Evolutionary conservation across 768 basidiomycete species (phyloP), one percentile per base, ranked within the genome.

Genomic region (Auricularia sp.): DNA sequence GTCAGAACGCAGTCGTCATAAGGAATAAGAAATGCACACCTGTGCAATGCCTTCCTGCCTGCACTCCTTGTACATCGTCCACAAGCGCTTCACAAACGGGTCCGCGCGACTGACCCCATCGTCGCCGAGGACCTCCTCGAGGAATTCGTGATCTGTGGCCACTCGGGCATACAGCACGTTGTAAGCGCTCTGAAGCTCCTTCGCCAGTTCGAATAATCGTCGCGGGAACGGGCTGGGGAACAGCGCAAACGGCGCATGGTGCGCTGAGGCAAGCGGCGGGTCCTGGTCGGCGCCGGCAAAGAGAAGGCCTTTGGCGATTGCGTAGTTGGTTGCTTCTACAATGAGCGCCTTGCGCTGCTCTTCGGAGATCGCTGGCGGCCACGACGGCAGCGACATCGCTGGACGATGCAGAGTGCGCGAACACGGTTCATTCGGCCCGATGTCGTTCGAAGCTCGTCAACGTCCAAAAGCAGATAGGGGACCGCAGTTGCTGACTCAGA

Each of bases 231-330:
- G 92, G 0, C 92, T 85, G 1, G 97, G 96, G 68, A 94, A 83
- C 47, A 99, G 79, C 0, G 95, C 83, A 67, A 98, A 77, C 0
- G 97, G 97, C 0, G 94, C 95, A 72, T 97, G 91, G 68, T 95
- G 91, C 0, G 86, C 87, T n/a, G 87, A 84, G 56, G 76, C 69
- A 33, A 77, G 70, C 1, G 84, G 77, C 64, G 85, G 82, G 64
- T 72, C 53, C 36, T 73, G 77, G 8, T 69, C 65, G 3, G 60
- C 53, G 7, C 77, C 68, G 1, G 77, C 73, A 73, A 91, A 92
- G n/a, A 88, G 77, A 35, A 98, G 79, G 6, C 91, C 91, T 72
- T 90, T 87, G 2, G 92, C 83, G 61, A 98, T 80, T 2, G 95
- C 90, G 70, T 90, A 94, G 0, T 89, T 89, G 0, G 90, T 85